A percentile compares a stretch with the other conserved stretches of the same genome.
These are phyloP conservation scores for Fraxinus sp. DNA, from an alignment of 305 asterid genomes.

Conservation along the genomic window DNA sequence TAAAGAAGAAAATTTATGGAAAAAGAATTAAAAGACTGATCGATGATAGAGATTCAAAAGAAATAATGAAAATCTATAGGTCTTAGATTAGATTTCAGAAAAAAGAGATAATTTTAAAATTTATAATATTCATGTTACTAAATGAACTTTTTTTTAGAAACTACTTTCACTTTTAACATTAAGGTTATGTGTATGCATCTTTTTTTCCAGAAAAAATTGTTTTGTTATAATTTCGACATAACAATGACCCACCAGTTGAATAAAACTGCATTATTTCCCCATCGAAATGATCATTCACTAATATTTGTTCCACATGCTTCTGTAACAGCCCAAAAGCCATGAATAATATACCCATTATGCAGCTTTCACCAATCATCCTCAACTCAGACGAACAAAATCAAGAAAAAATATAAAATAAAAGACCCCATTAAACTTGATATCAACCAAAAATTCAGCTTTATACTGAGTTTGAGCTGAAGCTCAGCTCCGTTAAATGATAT, in stretches of 20 bases:
- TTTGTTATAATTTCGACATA: neutral
- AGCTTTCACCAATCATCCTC: neutral
- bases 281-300: neutral
- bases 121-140: neutral
- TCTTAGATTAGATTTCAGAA: neutral
- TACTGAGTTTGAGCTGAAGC: neutral
- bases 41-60: neutral
- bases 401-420: neutral
- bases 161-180: neutral
- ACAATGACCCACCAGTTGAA: neutral
- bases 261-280: conserved; percentile 1
- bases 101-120: neutral
- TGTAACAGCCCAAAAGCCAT: neutral
- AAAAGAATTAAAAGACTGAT: neutral
- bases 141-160: neutral
- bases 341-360: neutral
- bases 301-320: neutral
- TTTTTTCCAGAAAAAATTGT: neutral
- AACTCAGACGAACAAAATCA: neutral
- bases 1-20: neutral
- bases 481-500: neutral
- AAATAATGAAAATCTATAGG: neutral
- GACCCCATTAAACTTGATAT: neutral
- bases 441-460: neutral
- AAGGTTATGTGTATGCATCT: neutral